phyloP scores from a whole-genome alignment of 495 filamentous ascomycete species.

The Penicillium manginii region DNA sequence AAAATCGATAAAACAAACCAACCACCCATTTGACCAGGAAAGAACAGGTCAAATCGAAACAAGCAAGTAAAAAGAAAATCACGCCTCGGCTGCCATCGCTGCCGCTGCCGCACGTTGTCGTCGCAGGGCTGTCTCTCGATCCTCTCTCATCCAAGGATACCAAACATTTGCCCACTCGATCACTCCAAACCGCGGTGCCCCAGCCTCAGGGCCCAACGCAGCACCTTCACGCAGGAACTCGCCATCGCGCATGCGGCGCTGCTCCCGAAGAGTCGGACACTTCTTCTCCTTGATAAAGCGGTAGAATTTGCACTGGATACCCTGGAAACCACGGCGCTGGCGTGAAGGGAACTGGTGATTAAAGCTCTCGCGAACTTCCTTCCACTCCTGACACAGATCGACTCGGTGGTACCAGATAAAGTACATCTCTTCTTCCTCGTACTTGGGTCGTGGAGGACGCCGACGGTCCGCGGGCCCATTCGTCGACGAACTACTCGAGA shows the following conservation, averaged over 20 bases:
- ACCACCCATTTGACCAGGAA: constrained; percentile 6
- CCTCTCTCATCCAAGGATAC: constrained; percentile 51
- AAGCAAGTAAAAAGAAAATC: constrained; percentile 8
- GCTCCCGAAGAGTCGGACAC: constrained; percentile 49
- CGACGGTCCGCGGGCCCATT: constrained; percentile 39
- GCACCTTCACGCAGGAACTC: constrained; percentile 43
- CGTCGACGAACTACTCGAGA: constrained; percentile 48
- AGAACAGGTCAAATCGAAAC: constrained; percentile 16
- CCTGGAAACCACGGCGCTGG: constrained; percentile 49
- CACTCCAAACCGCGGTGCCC: constrained; percentile 39
- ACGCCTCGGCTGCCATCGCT: constrained; percentile 10
- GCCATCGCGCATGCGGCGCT: constrained; percentile 49
- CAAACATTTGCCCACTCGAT: constrained; percentile 44
- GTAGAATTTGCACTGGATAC: constrained; percentile 61
- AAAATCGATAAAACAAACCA: constrained; percentile 6
- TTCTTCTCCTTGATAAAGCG: constrained; percentile 54
- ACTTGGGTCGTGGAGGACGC: constrained; percentile 52
- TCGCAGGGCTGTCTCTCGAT: constrained; percentile 10
- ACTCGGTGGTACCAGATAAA: constrained; percentile 62
- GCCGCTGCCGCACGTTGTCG: constrained; percentile 6
- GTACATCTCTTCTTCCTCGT: constrained; percentile 56
- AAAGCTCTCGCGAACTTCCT: constrained; percentile 52
- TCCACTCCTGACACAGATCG: constrained; percentile 56
- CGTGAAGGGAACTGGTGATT: constrained; percentile 53
- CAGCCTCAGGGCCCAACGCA: constrained; percentile 12